A percentile compares a stretch with the other conserved stretches of the same genome.
phyloP scores from a whole-genome alignment of 1,284 basidiomycete genomes.

The Marasmius fiardii region DNA sequence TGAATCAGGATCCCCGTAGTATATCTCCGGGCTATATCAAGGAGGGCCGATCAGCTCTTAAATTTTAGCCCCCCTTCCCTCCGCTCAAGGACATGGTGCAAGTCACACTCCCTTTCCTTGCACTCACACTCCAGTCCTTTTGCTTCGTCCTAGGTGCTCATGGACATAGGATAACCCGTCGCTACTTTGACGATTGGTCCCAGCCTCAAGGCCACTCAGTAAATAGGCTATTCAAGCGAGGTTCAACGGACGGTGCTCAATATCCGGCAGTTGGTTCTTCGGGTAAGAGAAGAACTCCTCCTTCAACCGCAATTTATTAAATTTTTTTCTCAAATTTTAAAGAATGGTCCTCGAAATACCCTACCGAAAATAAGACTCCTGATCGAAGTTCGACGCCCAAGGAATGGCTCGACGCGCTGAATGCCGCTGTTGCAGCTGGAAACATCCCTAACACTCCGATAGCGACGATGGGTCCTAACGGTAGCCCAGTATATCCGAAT shows the following conservation, averaged over 20 bases:
- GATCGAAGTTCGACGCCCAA: conserved; percentile 47
- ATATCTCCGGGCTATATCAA: too few relatives aligned
- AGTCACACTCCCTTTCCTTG: neutral
- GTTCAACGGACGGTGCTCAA: conserved; percentile 37
- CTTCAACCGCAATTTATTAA: neutral
- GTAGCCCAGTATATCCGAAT: conserved; percentile 54
- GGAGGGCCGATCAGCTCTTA: too few relatives aligned
- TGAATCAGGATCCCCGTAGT: too few relatives aligned
- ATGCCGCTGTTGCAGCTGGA: conserved; percentile 58
- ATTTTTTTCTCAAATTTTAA: neutral
- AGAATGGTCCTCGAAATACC: conserved; percentile 64
- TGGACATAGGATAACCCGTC: too few relatives aligned
- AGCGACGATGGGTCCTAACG: conserved; percentile 31
- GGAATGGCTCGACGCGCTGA: conserved; percentile 67
- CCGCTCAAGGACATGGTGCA: neutral
- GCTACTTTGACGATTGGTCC: conserved; percentile 40
- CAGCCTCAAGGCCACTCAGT: conserved; percentile 54
- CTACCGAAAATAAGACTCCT: conserved; percentile 29
- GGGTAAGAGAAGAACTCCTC: conserved; percentile 31
- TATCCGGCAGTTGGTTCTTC: conserved; percentile 58
- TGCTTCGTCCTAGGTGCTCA: neutral
- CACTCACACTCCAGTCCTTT: neutral
- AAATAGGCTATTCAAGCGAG: conserved; percentile 55
- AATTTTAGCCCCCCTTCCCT: too few relatives aligned
- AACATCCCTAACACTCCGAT: conserved; percentile 68